These are phyloP conservation scores for Mimosa pudica DNA, from an alignment of 306 rosid species.

Conservation along the genomic window DNA sequence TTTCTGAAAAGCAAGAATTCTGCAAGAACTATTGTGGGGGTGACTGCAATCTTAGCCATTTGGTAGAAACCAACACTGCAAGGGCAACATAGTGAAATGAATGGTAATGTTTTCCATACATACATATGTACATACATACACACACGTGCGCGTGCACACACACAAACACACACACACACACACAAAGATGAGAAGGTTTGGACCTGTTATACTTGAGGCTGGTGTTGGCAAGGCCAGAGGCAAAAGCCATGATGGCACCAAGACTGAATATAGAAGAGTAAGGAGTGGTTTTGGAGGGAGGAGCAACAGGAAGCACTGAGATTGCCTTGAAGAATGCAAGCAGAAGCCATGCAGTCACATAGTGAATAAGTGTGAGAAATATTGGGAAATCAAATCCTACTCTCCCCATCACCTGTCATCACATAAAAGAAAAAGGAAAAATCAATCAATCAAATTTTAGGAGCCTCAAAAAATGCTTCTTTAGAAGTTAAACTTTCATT, in stretches of 20 bases:
- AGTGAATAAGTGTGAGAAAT: slow-evolving; percentile 84
- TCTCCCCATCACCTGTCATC: slow-evolving; percentile 85
- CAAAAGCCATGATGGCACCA: slow-evolving; percentile 94
- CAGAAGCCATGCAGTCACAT: slow-evolving; percentile 76
- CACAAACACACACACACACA: too few species aligned
- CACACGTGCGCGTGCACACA: too few species aligned
- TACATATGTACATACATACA: too few species aligned
- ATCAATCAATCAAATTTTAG: not conserved
- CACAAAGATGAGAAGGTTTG: not conserved
- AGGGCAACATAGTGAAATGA: not conserved
- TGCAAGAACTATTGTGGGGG: slow-evolving; percentile 88
- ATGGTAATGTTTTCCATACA: too few species aligned
- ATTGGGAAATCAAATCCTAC: slow-evolving; percentile 92
- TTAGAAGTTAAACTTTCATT: too few species aligned
- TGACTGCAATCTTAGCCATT: slow-evolving; percentile 98
- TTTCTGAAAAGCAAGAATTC: slow-evolving; percentile 76
- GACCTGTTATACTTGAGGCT: slow-evolving; percentile 93
- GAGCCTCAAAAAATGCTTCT: too few species aligned
- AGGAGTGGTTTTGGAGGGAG: slow-evolving; percentile 86
- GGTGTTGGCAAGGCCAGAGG: slow-evolving; percentile 97
- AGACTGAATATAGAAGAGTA: slow-evolving; percentile 85
- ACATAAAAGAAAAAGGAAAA: not conserved
- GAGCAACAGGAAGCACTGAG: slow-evolving; percentile 79
- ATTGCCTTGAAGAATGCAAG: slow-evolving; percentile 77
- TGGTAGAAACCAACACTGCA: slow-evolving; percentile 96